Evolutionary conservation across 2,329 filamentous ascomycete genomes (phyloP), one percentile per base, ranked within the genome.

Genomic region (Fusarium circinatum): DNA sequence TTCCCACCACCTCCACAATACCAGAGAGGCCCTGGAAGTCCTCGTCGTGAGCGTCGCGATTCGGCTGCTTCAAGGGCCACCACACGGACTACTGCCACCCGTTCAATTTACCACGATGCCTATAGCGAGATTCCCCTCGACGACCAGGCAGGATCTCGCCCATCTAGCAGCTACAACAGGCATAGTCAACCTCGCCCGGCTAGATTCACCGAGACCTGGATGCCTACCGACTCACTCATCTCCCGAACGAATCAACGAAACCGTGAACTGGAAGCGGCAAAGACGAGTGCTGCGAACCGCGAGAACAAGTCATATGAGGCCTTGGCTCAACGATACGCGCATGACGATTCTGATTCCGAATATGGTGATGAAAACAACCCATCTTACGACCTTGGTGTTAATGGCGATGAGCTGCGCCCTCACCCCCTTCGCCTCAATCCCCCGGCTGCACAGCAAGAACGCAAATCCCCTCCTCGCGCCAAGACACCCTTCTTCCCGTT

Each of bases 391-490:
- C 65, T 79, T 30, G 81, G 81, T 36, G 70, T 80, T 15, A 75
- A 78, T 38, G 47, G 70, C 6, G 71, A 70, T 38, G 76, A 68
- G 15, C 77, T 79, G 45, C 85, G 86, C 65, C 87, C 88, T 9
- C 87, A 90, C 73, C 89, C 89, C 2, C 81, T 91, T 41, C 83
- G 86, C 41, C 84, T 86, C 18, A 86, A 91, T 77, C 89, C 89
- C 36, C 62, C 73, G 17, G 57, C 72, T 38, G 57, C 70, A 22
- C 58, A 73, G 39, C 42, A 51, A 32, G 61, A 70, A 34, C 45
- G 55, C 32, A 49, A 60, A 15, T 73, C 68, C 24, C 78, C 69
- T 11, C 71, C 63, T 47, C 72, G 68, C 57, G 47, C 67, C 48
- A 76, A 65, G 56, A 74, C 72, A 14, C 71, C 78, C 15, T 77